Evolutionary conservation across 2,329 filamentous ascomycete species (phyloP).

Genomic region (Cordyceps cateniannulata): DNA sequence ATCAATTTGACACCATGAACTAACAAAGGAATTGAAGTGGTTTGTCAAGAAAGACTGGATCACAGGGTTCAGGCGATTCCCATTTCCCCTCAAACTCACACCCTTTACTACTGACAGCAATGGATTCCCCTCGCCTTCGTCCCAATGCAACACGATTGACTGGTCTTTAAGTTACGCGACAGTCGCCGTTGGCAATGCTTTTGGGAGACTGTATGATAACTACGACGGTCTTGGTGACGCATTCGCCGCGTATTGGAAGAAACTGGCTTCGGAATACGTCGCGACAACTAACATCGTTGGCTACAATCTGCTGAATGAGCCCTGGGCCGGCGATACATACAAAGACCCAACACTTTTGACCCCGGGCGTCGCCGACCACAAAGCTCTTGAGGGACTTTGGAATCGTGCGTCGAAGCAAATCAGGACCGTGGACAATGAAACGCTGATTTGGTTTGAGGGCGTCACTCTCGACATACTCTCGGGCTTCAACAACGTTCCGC

Average conservation of each 20-base stretch:
- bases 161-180: slow-evolving; percentile 17
- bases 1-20: background rate
- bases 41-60: slow-evolving; percentile 17
- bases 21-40: slow-evolving; percentile 12
- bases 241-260: slow-evolving; percentile 17
- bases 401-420: slow-evolving; percentile 16
- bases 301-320: slow-evolving; percentile 18
- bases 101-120: slow-evolving; percentile 13
- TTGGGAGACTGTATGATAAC: slow-evolving; percentile 17
- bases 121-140: slow-evolving; percentile 15
- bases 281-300: slow-evolving; percentile 14
- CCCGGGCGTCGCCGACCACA: slow-evolving; percentile 15
- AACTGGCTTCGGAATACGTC: slow-evolving; percentile 14
- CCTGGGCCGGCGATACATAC: slow-evolving; percentile 16
- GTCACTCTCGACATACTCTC: slow-evolving; percentile 15
- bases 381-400: slow-evolving; percentile 15
- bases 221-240: slow-evolving; percentile 17
- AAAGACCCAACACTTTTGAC: slow-evolving; percentile 14
- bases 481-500: slow-evolving; percentile 17
- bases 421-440: slow-evolving; percentile 16
- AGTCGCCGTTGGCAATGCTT: slow-evolving; percentile 15
- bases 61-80: slow-evolving; percentile 10
- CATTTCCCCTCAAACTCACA: slow-evolving; percentile 14
- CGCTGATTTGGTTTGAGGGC: slow-evolving; percentile 18
- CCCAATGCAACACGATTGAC: slow-evolving; percentile 14